Percentiles rank a stretch among this genome's conserved stretches.
Evolutionary conservation across 306 rosid genomes (phyloP).

Genomic region (Lathyrus sativus): DNA sequence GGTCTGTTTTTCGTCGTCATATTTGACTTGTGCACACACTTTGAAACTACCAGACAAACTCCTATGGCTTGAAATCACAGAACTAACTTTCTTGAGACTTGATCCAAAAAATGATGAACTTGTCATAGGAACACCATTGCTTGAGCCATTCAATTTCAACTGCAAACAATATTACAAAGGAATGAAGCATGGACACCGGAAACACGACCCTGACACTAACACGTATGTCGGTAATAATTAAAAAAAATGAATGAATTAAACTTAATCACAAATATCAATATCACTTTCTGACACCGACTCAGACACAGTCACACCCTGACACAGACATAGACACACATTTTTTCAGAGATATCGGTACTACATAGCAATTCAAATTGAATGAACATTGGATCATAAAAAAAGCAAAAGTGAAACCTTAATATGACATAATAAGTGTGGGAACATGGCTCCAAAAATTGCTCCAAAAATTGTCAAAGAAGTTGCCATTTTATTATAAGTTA

Average conservation of each 20-base stretch:
- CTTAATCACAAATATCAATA: no score
- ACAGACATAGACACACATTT: no score
- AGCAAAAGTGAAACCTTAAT: conserved; percentile 41
- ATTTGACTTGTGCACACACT: conserved; percentile 45
- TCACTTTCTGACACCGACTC: no score
- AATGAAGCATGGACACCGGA: no score
- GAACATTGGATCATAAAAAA: conserved; percentile 19
- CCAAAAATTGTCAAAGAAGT: conserved; percentile 58
- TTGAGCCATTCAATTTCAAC: conserved; percentile 53
- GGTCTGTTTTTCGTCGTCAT: conserved; percentile 64
- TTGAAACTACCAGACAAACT: conserved; percentile 47
- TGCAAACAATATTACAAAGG: conserved; percentile 34
- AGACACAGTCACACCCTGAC: no score
- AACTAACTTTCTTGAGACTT: conserved; percentile 46
- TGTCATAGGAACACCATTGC: conserved; percentile 30
- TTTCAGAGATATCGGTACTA: no score
- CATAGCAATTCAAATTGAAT: not conserved
- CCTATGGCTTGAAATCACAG: conserved; percentile 35
- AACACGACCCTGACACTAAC: no score
- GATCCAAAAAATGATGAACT: conserved; percentile 59
- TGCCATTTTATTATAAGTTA: conserved; percentile 49
- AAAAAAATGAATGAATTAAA: no score
- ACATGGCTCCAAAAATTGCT: conserved; percentile 40
- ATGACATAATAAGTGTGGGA: no score
- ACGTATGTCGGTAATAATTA: no score